Base-by-base conservation (phyloP, 768 basidiomycete species). In the Lactarius vividus region DNA sequence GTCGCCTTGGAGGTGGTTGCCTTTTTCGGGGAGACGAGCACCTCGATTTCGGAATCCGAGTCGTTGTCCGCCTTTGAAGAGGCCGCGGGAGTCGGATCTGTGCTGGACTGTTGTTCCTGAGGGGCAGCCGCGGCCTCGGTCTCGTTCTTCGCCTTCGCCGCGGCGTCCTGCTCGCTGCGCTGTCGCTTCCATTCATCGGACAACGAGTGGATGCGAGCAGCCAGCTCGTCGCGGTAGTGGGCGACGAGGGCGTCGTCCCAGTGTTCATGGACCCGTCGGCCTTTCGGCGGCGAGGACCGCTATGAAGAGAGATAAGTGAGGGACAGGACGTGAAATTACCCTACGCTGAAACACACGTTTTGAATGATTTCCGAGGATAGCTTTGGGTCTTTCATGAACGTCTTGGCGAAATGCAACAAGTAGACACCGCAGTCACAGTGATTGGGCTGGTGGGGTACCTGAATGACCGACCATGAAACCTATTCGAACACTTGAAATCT, bases 381-480 rank as follows among this genome's bases (percentile, higher is more conserved):
- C 0, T 75, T 72, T 0, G 93, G 89, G 61, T 89, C 77, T 9
- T 73, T 77, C 75, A 97, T 84, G 73, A 98, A 92, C 0, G 84
- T 85, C 70, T 87, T 80, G 9, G 88, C 90, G 59, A 93, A 93
- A 72, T 98, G 94, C 13, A 98, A 79, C 15, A 98, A 81, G 75
- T 92, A 99, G 33, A 97, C 74, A 7, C 97, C 97, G 70, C 97
- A 99, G 74, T 98, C 96, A 72, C 88, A 92, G 69, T 81, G 92
- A 73, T 98, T 98, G 18, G 86, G 85, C 73, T 99, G 97, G 28
- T 80, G 79, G 4, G 96, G 96, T 4, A 95, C 92, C 93, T 96
- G 69, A 4, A 33, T 35, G 37, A 44, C 13, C 15, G 5, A 15
- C 11, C 26, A 26, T 62, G 26, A 61, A 20, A 15, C 18, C 16